These are phyloP conservation scores for Alternaria brassicicola DNA, from an alignment of 2,329 filamentous ascomycete genomes.

Conservation along the genomic window DNA sequence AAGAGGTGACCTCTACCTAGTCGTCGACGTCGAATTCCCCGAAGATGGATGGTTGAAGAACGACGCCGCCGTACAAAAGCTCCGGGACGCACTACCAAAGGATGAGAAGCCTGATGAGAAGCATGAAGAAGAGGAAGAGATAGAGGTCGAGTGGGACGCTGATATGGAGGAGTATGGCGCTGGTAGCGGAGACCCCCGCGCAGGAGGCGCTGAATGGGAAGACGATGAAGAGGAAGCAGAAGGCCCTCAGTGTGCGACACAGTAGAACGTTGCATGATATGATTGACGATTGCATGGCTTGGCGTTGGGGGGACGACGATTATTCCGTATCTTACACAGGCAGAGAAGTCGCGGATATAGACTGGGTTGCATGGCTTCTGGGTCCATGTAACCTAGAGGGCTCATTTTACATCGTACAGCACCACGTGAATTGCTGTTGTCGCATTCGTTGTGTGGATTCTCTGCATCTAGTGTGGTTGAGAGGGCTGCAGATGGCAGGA, in stretches of 20 bases:
- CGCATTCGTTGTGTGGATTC: too few species aligned
- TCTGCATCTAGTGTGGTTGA: too few species aligned
- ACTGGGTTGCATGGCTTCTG: too few species aligned
- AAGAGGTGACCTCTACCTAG: conserved; percentile 85
- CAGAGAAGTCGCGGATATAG: conserved; percentile 1
- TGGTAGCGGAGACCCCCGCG: conserved; percentile 70
- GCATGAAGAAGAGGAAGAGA: conserved; percentile 77
- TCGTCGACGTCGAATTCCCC: conserved; percentile 87
- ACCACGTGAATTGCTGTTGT: too few species aligned
- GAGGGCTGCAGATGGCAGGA: too few species aligned
- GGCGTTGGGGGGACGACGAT: conserved; percentile 26
- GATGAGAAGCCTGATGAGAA: conserved; percentile 64
- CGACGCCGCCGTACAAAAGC: conserved; percentile 70
- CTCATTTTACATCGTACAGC: too few species aligned
- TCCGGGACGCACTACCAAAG: conserved; percentile 76
- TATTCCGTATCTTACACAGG: conserved; percentile 5
- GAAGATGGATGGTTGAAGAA: conserved; percentile 79
- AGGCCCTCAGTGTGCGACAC: conserved; percentile 73
- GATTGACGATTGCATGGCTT: conserved; percentile 31
- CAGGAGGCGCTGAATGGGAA: conserved; percentile 71
- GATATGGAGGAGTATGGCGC: conserved; percentile 85
- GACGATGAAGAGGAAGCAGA: conserved; percentile 67
- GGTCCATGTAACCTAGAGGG: too few species aligned
- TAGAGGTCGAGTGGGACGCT: conserved; percentile 81
- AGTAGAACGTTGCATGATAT: conserved; percentile 55